Conservation (phyloP, 257 asterid genomes). For the Jacaranda mimosifolia region DNA sequence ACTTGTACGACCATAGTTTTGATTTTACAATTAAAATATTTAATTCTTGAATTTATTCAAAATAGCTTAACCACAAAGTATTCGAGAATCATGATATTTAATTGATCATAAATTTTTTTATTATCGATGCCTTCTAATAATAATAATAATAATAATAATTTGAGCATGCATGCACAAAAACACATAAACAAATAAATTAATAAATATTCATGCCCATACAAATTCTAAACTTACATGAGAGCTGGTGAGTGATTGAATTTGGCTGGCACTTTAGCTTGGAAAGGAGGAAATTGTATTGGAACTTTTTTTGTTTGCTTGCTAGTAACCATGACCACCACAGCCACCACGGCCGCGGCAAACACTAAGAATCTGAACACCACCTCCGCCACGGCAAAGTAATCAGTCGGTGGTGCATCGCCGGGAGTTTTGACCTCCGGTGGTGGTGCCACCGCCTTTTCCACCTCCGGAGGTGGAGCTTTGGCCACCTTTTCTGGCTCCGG, state of each 20-base stretch:
- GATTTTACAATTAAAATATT: too few species aligned
- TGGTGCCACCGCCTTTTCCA: conserved; percentile 38
- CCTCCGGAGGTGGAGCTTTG: conserved; percentile 31
- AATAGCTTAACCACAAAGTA: too few species aligned
- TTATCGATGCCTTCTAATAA: background rate
- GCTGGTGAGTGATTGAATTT: conserved; percentile 72
- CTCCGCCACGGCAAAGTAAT: conserved; percentile 50
- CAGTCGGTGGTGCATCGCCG: background rate
- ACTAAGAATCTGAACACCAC: conserved; percentile 69
- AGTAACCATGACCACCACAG: conserved; percentile 66
- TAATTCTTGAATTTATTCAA: too few species aligned
- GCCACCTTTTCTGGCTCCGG: conserved; percentile 26
- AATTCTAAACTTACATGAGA: conserved; percentile 60
- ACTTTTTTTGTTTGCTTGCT: conserved; percentile 55
- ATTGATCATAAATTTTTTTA: too few species aligned
- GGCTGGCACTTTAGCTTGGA: conserved; percentile 35
- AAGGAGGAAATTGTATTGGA: conserved; percentile 41
- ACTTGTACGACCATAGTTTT: too few species aligned
- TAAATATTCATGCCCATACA: background rate
- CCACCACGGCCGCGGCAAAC: conserved; percentile 62
- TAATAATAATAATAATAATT: background rate
- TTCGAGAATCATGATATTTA: too few species aligned
- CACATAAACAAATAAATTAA: background rate
- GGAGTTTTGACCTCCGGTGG: conserved; percentile 39
- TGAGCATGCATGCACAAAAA: background rate